Evolutionary conservation across 2,329 filamentous ascomycete genomes (phyloP).

Genomic region (Shiraia bambusicola): DNA sequence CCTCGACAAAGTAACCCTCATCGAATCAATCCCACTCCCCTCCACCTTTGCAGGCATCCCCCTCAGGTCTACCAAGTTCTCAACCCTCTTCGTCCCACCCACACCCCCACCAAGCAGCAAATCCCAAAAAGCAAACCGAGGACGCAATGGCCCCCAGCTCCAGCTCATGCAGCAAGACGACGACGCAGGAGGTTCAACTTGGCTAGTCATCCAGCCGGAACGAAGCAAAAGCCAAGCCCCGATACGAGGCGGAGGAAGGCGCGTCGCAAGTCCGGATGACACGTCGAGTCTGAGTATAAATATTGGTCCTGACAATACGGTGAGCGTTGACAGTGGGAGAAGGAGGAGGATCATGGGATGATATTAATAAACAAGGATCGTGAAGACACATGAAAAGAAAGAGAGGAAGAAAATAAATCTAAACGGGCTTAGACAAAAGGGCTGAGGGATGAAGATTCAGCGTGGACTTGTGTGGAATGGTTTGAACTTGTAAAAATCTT

Average conservation of each 20-base stretch:
- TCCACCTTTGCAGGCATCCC: conserved; percentile 32
- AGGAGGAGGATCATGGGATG: conserved; percentile 29
- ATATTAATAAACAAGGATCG: neutral
- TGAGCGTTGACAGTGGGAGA: conserved; percentile 42
- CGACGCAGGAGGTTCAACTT: conserved; percentile 36
- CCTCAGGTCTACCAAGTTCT: conserved; percentile 28
- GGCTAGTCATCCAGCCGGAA: conserved; percentile 42
- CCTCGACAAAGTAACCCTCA: conserved; percentile 35
- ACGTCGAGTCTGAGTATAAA: conserved; percentile 40
- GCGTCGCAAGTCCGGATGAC: conserved; percentile 32
- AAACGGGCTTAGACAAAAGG: no score
- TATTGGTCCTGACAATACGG: conserved; percentile 42
- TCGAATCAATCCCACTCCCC: conserved; percentile 36
- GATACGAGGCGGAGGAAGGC: conserved; percentile 14
- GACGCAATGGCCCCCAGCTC: conserved; percentile 30
- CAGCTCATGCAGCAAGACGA: conserved; percentile 42
- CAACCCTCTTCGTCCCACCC: conserved; percentile 35
- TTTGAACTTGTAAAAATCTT: neutral
- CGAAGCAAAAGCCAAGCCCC: conserved; percentile 35
- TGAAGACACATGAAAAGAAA: neutral
- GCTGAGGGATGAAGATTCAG: neutral
- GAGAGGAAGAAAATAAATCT: no score
- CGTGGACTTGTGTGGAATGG: neutral
- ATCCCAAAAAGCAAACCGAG: conserved; percentile 22
- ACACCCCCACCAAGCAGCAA: conserved; percentile 18